Evolutionary conservation across 495 filamentous ascomycete species (phyloP).

Genomic region (Talaromyces wortmannii): DNA sequence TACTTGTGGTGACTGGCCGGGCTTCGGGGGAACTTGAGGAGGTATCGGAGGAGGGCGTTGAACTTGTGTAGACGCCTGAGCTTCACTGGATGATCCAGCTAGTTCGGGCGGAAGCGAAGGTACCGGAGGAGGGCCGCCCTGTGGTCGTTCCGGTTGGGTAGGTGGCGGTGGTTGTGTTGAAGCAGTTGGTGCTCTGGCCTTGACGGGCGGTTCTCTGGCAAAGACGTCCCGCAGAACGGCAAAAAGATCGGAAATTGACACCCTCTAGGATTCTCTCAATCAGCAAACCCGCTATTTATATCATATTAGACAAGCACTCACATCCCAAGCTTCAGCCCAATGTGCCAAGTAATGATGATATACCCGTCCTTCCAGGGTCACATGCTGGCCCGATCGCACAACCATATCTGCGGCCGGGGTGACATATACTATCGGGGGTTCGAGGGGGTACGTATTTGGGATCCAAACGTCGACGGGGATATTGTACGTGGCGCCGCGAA

Average conservation of each 20-base stretch:
- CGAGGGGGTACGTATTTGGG: slow-evolving; percentile 84
- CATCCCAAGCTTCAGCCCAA: slow-evolving; percentile 87
- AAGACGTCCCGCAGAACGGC: slow-evolving; percentile 82
- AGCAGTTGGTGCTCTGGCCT: slow-evolving; percentile 49
- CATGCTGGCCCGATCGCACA: slow-evolving; percentile 86
- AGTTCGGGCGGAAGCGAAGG: slow-evolving; percentile 66
- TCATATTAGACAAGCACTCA: slow-evolving; percentile 32
- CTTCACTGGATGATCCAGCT: slow-evolving; percentile 17
- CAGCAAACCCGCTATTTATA: slow-evolving; percentile 4
- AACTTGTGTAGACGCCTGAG: slow-evolving; percentile 9
- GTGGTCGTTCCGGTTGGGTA: slow-evolving; percentile 31
- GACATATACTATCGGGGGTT: slow-evolving; percentile 81
- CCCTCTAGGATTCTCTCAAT: slow-evolving; percentile 52
- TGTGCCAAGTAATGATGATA: slow-evolving; percentile 93
- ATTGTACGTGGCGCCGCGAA: slow-evolving; percentile 83
- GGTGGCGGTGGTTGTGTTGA: slow-evolving; percentile 1
- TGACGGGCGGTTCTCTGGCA: slow-evolving; percentile 87
- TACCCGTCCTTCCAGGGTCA: slow-evolving; percentile 86
- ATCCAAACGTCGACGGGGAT: slow-evolving; percentile 94
- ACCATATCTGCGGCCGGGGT: slow-evolving; percentile 84
- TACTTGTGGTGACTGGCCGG: slow-evolving; percentile 15
- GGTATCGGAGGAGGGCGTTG: slow-evolving; percentile 16
- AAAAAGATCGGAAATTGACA: slow-evolving; percentile 71
- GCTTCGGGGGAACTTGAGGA: slow-evolving; percentile 15
- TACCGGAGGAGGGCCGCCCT: slow-evolving; percentile 53